Base-by-base conservation (phyloP, 1,139 yeast genomes). In the Protomyces pachydermus region DNA sequence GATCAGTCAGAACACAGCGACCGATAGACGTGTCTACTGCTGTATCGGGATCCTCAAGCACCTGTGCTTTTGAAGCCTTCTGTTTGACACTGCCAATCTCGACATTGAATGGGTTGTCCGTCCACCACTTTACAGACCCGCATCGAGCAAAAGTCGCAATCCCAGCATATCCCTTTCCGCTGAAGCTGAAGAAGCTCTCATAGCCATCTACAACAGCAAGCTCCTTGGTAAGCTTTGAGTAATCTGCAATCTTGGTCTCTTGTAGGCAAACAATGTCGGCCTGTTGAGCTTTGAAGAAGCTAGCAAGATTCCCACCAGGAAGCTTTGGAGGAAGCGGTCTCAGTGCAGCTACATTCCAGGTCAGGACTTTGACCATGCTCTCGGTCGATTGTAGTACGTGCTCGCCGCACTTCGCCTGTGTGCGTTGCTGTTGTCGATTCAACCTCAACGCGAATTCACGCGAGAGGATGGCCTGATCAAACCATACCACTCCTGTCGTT, bases 221-320 rank as follows among this genome's bases (percentile, higher is more conserved):
- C 25, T 60, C 64, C 16, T 54, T 54, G 3, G 60, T 54, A 23
- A 60, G 42, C 32, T 54, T 53, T 23, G 64, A 54, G 50, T 54
- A 60, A 38, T 60, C 64, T 12, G 54, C 50, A 32, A 60, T 54
- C 32, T 60, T 60, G 18, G 64, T 60, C 23, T 62, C 65, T 32
- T 62, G 65, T 1, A 62, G 51, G 37, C 62, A 62, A 16, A 62
- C 58, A 8, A 62, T 56, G 28, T 62, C 65, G 12, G 65, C 65
- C 3, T 28, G 45, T 25, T 52, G 62, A 18, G 51, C 48, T 25
- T 50, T 50, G 45, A 62, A 60, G 42, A 60, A 54, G 6, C 57
- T 12, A 3, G 50, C 60, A 3, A 60, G 60, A 6, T 48, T 23
- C 6, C 42, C 54, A 2, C 45, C 64, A n/a, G n/a, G 38, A 6